Base-by-base conservation (phyloP, 495 filamentous ascomycete genomes). In the Aspergillus ostianus region DNA sequence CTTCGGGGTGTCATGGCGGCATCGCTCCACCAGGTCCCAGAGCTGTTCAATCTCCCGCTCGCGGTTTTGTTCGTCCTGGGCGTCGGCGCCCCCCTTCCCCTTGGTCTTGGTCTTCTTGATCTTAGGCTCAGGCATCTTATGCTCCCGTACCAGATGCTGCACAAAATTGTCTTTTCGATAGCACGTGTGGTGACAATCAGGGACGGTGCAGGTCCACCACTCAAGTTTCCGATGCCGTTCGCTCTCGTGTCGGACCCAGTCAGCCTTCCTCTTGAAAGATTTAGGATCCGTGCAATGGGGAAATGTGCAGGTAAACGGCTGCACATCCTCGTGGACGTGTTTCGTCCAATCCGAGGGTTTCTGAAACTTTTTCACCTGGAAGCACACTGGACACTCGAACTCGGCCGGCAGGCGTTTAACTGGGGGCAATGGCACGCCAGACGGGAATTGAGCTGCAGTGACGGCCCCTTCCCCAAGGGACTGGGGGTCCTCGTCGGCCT, bases 331-430 rank as follows among this genome's bases (percentile, higher is more conserved):
- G 67, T 96, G 91, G 6, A 98, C 90, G 66, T 98, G 93, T 70
- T 98, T 98, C 15, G 93, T 95, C 93, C 93, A 98, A 74, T 98
- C 93, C 0, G 93, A 97, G 30, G 93, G 93, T 73, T 98, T 98
- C 64, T 88, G 84, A 69, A 96, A 92, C 61, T 88, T 92, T 74
- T 96, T 96, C 47, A 89, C 84, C 65, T 88, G 84, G 78, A 92
- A 97, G 74, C 93, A 97, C 20, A 97, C 77, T 30, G 90, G 87
- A 63, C 93, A 98, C 73, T 98, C 93, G 64, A 98, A 96, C 65
- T 93, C 87, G 10, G 92, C 91, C 6, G 93, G 93, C 17, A 98
- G 80, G 19, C 84, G 83, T 45, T 74, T 77, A 27, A 92, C 89
- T 1, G 92, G 92, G 21, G 93, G 93, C 65, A 89, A 83, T 8